Conservation (phyloP, 2,329 filamentous ascomycete genomes). For the Conoideocrella luteorostrata region DNA sequence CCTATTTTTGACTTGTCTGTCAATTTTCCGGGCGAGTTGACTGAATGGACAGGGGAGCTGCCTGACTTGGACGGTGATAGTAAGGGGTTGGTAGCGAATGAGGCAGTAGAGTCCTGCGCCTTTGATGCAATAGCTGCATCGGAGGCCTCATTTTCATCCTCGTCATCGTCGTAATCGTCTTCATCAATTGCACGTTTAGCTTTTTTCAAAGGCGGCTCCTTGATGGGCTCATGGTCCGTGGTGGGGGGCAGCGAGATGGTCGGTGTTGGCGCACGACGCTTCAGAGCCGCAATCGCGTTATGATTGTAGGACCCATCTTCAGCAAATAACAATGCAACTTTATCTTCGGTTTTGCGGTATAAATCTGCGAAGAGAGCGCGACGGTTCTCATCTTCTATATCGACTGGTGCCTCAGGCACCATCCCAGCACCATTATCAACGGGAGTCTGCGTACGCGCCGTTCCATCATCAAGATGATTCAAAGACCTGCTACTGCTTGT, state of each 20-base stretch:
- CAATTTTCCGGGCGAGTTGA: conserved; percentile 54
- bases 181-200: conserved; percentile 73
- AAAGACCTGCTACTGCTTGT: conserved; percentile 42
- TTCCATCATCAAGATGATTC: conserved; percentile 56
- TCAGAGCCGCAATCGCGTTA: conserved; percentile 47
- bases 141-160: conserved; percentile 76
- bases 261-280: conserved; percentile 32
- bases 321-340: conserved; percentile 68
- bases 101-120: conserved; percentile 44
- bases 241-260: conserved; percentile 43
- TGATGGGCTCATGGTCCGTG: conserved; percentile 52
- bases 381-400: conserved; percentile 62
- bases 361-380: conserved; percentile 70
- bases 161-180: conserved; percentile 81
- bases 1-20: conserved; percentile 44
- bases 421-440: conserved; percentile 41
- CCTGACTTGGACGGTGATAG: conserved; percentile 65
- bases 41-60: conserved; percentile 58
- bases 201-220: conserved; percentile 64
- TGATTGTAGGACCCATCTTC: conserved; percentile 48
- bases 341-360: conserved; percentile 70
- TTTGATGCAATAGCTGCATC: conserved; percentile 49
- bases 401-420: conserved; percentile 55
- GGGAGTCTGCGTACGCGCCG: conserved; percentile 43
- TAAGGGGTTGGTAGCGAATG: conserved; percentile 50